A percentile compares a stretch with the other conserved stretches of the same genome.
Conservation (phyloP, 306 rosid genomes). For the Vigna reflexopilosa region DNA sequence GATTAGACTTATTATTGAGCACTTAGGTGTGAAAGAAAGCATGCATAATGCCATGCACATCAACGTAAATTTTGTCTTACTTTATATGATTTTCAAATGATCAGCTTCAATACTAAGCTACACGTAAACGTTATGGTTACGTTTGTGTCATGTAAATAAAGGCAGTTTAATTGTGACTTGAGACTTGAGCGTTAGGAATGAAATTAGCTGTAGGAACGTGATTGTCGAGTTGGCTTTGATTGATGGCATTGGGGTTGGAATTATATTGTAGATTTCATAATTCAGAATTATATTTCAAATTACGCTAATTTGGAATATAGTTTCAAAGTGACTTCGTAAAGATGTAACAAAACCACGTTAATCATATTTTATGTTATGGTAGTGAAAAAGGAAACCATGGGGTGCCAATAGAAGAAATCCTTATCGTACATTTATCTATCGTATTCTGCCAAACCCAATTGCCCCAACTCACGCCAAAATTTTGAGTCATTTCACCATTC, state of each 20-base stretch:
- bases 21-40: not conserved
- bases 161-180: conserved; percentile 19
- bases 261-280: too few species aligned
- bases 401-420: too few species aligned
- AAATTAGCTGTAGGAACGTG: conserved; percentile 36
- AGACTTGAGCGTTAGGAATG: conserved; percentile 9
- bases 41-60: not conserved
- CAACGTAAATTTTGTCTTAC: not conserved
- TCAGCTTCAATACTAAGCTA: conserved; percentile 19
- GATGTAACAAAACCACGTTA: too few species aligned
- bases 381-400: too few species aligned
- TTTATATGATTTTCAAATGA: not conserved
- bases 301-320: too few species aligned
- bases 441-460: too few species aligned
- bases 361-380: too few species aligned
- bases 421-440: too few species aligned
- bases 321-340: too few species aligned
- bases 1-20: conserved; percentile 7
- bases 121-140: conserved; percentile 41
- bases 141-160: not conserved
- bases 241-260: conserved; percentile 12
- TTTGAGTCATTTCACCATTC: too few species aligned
- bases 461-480: too few species aligned
- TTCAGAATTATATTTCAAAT: too few species aligned
- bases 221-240: conserved; percentile 19